Conservation (phyloP, 768 basidiomycete genomes). For the Boletus edulis region DNA sequence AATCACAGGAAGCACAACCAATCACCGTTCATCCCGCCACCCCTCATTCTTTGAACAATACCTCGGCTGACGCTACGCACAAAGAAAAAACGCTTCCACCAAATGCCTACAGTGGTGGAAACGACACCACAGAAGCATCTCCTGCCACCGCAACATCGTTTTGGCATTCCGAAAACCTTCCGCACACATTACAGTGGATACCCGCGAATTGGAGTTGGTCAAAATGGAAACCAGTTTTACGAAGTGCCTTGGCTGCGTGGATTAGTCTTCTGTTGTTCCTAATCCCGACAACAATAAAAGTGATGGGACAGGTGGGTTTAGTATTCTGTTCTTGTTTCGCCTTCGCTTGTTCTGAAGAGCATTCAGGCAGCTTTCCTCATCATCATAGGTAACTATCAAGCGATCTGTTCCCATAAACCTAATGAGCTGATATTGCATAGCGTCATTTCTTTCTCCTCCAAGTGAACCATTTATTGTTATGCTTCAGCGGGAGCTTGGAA, state of each 20-base stretch:
- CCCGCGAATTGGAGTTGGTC: conserved; percentile 53
- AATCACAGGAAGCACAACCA: not conserved
- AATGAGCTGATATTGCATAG: conserved; percentile 31
- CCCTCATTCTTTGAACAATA: not conserved
- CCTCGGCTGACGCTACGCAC: not conserved
- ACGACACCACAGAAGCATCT: not conserved
- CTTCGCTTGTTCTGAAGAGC: not conserved
- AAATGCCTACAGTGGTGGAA: not conserved
- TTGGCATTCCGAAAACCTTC: conserved; percentile 18
- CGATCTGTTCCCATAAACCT: not conserved
- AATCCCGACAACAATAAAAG: conserved; percentile 44
- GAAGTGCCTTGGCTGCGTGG: conserved; percentile 63
- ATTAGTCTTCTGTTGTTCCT: conserved; percentile 57
- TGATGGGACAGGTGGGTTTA: conserved; percentile 54
- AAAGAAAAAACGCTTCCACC: not conserved
- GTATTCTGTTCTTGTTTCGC: not conserved
- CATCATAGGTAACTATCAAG: conserved; percentile 46
- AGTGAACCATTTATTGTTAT: conserved; percentile 65
- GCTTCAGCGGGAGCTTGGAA: conserved; percentile 60
- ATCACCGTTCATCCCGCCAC: not conserved
- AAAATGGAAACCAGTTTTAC: conserved; percentile 59
- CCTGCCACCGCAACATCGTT: not conserved
- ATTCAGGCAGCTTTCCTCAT: conserved; percentile 62
- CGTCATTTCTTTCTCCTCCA: conserved; percentile 64
- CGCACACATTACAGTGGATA: conserved; percentile 49